Conservation (phyloP, 1,284 basidiomycete genomes). For the Leccinum pachyderme region DNA sequence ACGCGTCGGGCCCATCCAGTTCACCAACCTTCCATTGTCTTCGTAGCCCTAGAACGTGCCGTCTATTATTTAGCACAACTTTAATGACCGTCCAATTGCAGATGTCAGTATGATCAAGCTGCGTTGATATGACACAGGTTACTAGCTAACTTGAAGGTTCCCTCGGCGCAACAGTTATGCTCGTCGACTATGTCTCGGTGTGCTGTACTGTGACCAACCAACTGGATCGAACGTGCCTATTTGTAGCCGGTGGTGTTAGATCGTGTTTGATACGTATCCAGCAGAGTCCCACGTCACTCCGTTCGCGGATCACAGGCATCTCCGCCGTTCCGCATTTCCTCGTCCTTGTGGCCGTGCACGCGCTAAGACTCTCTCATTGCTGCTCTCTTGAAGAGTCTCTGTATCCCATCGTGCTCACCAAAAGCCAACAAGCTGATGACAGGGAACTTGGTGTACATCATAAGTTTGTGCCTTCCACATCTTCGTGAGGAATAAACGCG, state of each 20-base stretch:
- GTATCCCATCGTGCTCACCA: no score
- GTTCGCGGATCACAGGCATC: not conserved
- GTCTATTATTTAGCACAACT: slow-evolving; percentile 4
- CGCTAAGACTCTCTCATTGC: not conserved
- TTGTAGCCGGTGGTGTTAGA: not conserved
- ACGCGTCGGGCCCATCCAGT: slow-evolving; percentile 72
- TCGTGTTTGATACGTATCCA: not conserved
- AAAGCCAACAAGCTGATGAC: no score
- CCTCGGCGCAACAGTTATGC: no score
- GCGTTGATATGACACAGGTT: not conserved
- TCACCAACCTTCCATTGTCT: slow-evolving; percentile 23
- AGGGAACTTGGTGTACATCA: no score
- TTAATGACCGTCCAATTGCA: slow-evolving; percentile 1
- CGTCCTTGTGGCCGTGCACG: not conserved
- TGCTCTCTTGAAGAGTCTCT: no score
- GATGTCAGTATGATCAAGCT: not conserved
- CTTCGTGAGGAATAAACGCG: no score
- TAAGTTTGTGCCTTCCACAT: no score
- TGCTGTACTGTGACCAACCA: not conserved
- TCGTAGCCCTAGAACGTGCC: slow-evolving; percentile 10
- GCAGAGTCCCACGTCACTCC: not conserved
- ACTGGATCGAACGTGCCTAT: not conserved
- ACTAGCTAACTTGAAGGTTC: not conserved
- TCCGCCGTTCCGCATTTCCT: not conserved
- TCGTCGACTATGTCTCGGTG: no score